Base-by-base conservation (phyloP, 2,329 filamentous ascomycete species). In the Penicillium sp. region DNA sequence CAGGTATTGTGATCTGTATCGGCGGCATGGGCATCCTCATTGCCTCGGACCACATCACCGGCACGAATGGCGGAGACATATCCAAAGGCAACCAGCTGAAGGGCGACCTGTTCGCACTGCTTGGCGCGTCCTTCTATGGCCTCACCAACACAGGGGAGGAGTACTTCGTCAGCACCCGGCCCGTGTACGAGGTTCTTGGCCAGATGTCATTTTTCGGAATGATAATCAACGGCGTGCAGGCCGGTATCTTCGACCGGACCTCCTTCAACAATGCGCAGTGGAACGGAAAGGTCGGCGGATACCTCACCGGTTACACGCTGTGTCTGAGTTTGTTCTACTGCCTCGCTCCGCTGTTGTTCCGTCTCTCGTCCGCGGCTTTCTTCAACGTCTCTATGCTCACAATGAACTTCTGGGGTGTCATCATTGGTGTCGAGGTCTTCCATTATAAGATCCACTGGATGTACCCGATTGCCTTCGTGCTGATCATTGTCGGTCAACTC, bases 311-410 rank as follows among this genome's bases (percentile, higher is more conserved):
- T 0, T 99, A 93, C 75, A 97, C 94, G 0, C 75, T 97, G 17
- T 86, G 87, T 57, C 82, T 99, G 22, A 80, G 83, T 51, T 77
- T 94, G 57, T 99, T 99, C 77, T 99, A 99, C 79, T 86, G 87
- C 8, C 80, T 94, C 3, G 91, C 89, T 0, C 94, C 94, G 0
- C 77, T 97, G 52, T 82, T 99, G 60, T 87, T 97, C 75, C 90
- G 94, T 62, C 88, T 97, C 78, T 89, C 89, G 28, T 89, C 85
- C 16, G 94, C 94, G 3, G 93, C 92, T 19, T 97, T 99, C 77
- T 95, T 97, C 80, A 96, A 99, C 75, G 96, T 97, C 68, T 93
- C 89, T 8, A 80, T 99, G 62, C 80, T 99, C 57, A 97, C 94
- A 2, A 90, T 87, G 66, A 97, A 96, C 77, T 97, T 97, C 78